Evolutionary conservation across 2,329 filamentous ascomycete species (phyloP), one percentile per base, ranked within the genome.

Genomic region (Cordyceps javanica): DNA sequence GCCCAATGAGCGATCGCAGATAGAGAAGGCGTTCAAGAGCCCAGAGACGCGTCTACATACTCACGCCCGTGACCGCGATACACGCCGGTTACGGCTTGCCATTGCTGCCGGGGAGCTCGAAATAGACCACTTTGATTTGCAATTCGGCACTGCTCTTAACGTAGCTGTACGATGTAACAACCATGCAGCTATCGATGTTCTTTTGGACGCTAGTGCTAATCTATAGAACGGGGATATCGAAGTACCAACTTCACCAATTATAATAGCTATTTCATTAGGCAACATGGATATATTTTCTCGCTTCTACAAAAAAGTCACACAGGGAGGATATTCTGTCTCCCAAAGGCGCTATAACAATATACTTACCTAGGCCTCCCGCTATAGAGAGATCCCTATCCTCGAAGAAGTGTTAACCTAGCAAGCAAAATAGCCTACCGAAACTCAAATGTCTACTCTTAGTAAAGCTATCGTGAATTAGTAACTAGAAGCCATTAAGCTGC

Each of bases 161-260:
- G 48, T 51, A 51, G 48, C 48, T 51, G 34, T 51, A 51, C 48
- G 48, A 51, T 51, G 48, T 34, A 39, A 51, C 48, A 51, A 39
- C 49, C 23, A 52, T 30, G 49, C 36, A 39, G 49, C 49, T 19
- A 36, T 52, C 49, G 50, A 53, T 53, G 19, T 53, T 21, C 36
- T 53, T 42, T 32, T 53, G n/a, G 50, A 53, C n/a, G 38, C 50
- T 44, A 39, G 50, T 53, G 50, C 50, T 53, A 25, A 42, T 23
- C n/a, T 34, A 26, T 53, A 39, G 50, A 25, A 32, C 10, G 39
- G 38, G 26, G 26, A 5, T 32, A 34, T 39, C 10, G 38, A 53
- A 10, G 25, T 38, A 16, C 26, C 25, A 44, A 53, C 36, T 44
- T 53, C 39, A 44, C 50, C 39, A 23, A 53, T 53, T 2, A 39